Evolutionary conservation across 2,329 filamentous ascomycete species (phyloP).

Genomic region (Verticillium tricorpus): DNA sequence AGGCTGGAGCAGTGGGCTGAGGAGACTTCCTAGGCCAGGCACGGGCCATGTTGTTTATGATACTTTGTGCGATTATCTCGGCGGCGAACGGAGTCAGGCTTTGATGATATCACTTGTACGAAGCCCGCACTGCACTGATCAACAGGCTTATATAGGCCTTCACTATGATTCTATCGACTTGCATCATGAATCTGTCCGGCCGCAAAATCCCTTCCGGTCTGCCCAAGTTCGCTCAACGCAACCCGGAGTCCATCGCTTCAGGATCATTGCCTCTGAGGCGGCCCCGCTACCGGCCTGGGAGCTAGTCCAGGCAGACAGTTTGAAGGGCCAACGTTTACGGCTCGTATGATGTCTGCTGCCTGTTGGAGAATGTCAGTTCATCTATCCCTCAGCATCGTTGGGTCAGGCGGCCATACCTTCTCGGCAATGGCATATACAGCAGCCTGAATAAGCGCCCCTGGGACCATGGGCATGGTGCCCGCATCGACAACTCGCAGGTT

Average conservation of each 20-base stretch:
- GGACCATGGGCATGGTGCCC: constrained; percentile 43
- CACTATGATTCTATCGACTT: no score
- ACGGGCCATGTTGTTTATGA: neutral
- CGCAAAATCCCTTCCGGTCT: no score
- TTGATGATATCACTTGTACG: neutral
- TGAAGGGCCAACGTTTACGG: constrained; percentile 6
- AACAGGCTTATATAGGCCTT: neutral
- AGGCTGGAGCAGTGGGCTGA: constrained; percentile 54
- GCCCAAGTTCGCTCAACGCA: no score
- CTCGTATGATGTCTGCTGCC: constrained; percentile 43
- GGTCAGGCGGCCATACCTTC: constrained; percentile 27
- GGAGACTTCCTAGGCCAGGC: constrained; percentile 26
- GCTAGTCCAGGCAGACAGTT: neutral
- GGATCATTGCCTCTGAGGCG: neutral
- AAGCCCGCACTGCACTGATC: neutral
- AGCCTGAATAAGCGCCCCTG: constrained; percentile 44
- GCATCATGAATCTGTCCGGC: neutral
- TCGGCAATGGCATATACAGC: constrained; percentile 50
- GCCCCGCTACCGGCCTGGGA: neutral
- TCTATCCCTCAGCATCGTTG: neutral
- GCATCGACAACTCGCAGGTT: constrained; percentile 45
- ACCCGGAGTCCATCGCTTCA: neutral
- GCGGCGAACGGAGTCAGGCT: neutral
- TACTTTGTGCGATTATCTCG: neutral
- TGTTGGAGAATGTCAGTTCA: constrained; percentile 13